These are phyloP conservation scores for Pseudogymnoascus sp. DNA, from an alignment of 2,329 filamentous ascomycete species.

Conservation along the genomic window DNA sequence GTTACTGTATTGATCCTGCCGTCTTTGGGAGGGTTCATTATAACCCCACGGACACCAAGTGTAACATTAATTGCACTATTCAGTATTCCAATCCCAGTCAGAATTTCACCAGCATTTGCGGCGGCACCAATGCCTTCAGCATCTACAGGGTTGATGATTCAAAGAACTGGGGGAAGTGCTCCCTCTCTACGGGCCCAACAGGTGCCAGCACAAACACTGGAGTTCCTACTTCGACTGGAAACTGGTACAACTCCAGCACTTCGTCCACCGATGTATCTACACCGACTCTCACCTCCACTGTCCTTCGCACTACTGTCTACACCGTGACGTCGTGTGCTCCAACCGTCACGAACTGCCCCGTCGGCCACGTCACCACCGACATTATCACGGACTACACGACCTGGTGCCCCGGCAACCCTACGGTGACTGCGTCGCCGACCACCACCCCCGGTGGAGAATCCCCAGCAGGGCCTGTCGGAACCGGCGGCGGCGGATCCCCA, in stretches of 20 bases:
- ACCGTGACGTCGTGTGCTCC: conserved; percentile 25
- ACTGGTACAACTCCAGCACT: not conserved
- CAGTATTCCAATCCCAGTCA: too few relatives aligned
- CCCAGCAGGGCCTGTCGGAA: not conserved
- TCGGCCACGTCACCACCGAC: conserved; percentile 21
- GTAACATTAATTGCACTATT: too few relatives aligned
- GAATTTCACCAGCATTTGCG: too few relatives aligned
- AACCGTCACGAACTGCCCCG: conserved; percentile 26
- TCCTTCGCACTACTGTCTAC: conserved; percentile 21
- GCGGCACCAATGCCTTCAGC: too few relatives aligned
- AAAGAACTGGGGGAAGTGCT: too few relatives aligned
- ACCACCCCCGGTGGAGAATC: not conserved
- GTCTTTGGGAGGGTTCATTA: too few relatives aligned
- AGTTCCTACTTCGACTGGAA: not conserved
- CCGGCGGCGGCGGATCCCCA: not conserved
- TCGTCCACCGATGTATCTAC: not conserved
- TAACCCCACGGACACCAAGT: too few relatives aligned
- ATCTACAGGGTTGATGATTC: too few relatives aligned
- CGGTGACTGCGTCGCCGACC: conserved; percentile 12
- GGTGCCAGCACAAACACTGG: not conserved
- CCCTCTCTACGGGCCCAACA: too few relatives aligned
- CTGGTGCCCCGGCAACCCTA: conserved; percentile 18
- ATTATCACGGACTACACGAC: conserved; percentile 23
- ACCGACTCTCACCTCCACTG: conserved; percentile 18
- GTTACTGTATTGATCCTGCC: too few relatives aligned